These are phyloP conservation scores for Tephrocybe sp. DNA, from an alignment of 768 basidiomycete species.

Conservation along the genomic window DNA sequence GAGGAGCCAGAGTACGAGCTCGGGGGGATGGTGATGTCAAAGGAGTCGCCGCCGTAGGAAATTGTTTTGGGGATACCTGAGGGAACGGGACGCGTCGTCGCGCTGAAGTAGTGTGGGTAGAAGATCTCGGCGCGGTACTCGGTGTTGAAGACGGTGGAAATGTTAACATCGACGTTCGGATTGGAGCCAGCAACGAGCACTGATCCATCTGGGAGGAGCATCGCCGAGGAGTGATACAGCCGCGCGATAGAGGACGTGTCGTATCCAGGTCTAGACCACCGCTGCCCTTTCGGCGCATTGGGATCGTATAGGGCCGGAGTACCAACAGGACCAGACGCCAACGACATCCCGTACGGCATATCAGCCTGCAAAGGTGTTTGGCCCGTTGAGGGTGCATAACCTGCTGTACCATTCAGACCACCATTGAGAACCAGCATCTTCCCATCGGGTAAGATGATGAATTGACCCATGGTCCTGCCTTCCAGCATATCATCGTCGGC, in stretches of 20 bases:
- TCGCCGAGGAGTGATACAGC: slow-evolving; percentile 78
- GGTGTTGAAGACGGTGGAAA: slow-evolving; percentile 62
- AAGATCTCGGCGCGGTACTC: slow-evolving; percentile 83
- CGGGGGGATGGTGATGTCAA: slow-evolving; percentile 71
- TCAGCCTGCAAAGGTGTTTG: slow-evolving; percentile 36
- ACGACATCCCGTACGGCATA: slow-evolving; percentile 59
- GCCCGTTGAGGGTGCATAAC: slow-evolving; percentile 52
- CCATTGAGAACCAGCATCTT: slow-evolving; percentile 80
- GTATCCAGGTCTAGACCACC: slow-evolving; percentile 61
- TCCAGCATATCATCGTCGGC: slow-evolving; percentile 76
- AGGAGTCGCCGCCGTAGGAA: slow-evolving; percentile 77
- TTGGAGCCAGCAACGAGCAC: slow-evolving; percentile 90
- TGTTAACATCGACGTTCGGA: slow-evolving; percentile 82
- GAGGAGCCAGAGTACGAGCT: slow-evolving; percentile 62
- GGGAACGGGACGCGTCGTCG: slow-evolving; percentile 63
- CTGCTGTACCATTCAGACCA: slow-evolving; percentile 75
- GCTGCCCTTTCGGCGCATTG: slow-evolving; percentile 51
- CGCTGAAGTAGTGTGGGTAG: slow-evolving; percentile 89
- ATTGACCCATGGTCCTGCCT: slow-evolving; percentile 88
- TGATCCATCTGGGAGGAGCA: slow-evolving; percentile 79
- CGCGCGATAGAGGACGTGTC: slow-evolving; percentile 54
- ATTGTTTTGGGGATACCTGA: slow-evolving; percentile 69
- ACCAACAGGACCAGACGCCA: slow-evolving; percentile 66
- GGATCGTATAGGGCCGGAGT: slow-evolving; percentile 71
- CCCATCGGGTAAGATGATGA: slow-evolving; percentile 77